phyloP scores from a whole-genome alignment of 2,329 filamentous ascomycete genomes.

The Neocucurbitaria cava region DNA sequence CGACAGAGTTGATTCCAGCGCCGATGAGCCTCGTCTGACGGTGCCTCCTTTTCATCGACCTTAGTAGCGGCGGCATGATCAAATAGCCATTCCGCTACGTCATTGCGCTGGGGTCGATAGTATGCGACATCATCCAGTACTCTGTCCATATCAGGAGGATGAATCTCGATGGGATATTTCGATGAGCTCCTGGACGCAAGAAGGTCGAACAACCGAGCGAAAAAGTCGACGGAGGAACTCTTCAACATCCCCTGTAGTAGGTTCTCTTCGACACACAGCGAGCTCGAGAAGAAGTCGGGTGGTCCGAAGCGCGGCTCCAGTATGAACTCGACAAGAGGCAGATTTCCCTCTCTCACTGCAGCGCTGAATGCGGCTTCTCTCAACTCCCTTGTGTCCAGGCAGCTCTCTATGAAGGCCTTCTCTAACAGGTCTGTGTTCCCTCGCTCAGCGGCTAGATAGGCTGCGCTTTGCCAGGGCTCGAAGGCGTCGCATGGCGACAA shows the following conservation, averaged over 20 bases:
- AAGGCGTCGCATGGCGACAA: neutral
- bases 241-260: neutral
- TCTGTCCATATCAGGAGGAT: neutral
- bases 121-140: neutral
- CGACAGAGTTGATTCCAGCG: neutral
- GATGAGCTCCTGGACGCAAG: neutral
- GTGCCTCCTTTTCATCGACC: no score
- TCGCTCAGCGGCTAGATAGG: neutral
- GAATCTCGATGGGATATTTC: neutral
- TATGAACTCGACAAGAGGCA: conserved; percentile 1
- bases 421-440: neutral
- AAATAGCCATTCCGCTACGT: conserved; percentile 3
- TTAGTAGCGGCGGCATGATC: neutral
- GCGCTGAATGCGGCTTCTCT: neutral
- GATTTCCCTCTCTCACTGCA: neutral
- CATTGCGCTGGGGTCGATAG: conserved; percentile 2
- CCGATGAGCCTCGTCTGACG: neutral
- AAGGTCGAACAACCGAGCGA: neutral
- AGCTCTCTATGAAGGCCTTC: neutral
- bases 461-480: neutral
- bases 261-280: neutral
- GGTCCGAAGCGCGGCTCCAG: neutral
- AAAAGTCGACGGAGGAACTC: conserved; percentile 2
- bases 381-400: neutral
- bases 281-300: neutral